Evolutionary conservation across 2,329 filamentous ascomycete genomes (phyloP).

Genomic region (Colletotrichum abscissum): DNA sequence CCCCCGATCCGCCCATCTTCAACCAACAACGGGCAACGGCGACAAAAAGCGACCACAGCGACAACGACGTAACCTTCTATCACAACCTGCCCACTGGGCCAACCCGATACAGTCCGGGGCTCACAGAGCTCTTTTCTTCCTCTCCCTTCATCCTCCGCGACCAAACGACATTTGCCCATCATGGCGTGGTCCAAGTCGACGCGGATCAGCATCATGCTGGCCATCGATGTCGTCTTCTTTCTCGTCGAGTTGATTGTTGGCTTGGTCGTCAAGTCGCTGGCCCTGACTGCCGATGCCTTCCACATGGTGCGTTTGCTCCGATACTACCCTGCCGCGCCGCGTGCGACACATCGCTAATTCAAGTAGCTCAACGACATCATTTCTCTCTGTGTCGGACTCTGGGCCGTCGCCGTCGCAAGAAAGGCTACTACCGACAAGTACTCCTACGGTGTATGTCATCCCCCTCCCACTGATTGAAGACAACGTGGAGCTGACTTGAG

Average conservation of each 20-base stretch:
- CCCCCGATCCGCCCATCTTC: constrained; percentile 7
- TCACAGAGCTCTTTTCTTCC: constrained; percentile 4
- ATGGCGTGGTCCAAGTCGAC: constrained; percentile 95
- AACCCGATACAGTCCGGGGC: constrained; percentile 7
- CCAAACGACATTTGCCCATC: constrained; percentile 22
- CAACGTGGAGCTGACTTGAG: not conserved
- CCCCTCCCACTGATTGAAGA: constrained; percentile 5
- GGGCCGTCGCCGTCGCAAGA: constrained; percentile 92
- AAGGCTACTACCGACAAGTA: constrained; percentile 89
- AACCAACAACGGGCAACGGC: constrained; percentile 3
- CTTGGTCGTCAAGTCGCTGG: constrained; percentile 89
- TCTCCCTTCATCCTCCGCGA: not conserved
- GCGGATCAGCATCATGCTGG: constrained; percentile 92
- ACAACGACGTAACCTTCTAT: constrained; percentile 7
- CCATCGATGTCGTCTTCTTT: constrained; percentile 91
- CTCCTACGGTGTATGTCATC: constrained; percentile 83
- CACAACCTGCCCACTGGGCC: constrained; percentile 15
- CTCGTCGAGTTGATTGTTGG: constrained; percentile 87
- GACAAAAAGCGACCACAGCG: constrained; percentile 11
- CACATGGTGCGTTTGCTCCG: constrained; percentile 79
- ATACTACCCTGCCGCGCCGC: not conserved
- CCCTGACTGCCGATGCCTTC: constrained; percentile 95
- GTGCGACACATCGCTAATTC: constrained; percentile 35
- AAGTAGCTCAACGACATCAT: constrained; percentile 95
- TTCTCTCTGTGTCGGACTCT: constrained; percentile 89